These are phyloP conservation scores for Pythium coloratum DNA, from an alignment of 352 stramenopile genomes.

Conservation along the genomic window DNA sequence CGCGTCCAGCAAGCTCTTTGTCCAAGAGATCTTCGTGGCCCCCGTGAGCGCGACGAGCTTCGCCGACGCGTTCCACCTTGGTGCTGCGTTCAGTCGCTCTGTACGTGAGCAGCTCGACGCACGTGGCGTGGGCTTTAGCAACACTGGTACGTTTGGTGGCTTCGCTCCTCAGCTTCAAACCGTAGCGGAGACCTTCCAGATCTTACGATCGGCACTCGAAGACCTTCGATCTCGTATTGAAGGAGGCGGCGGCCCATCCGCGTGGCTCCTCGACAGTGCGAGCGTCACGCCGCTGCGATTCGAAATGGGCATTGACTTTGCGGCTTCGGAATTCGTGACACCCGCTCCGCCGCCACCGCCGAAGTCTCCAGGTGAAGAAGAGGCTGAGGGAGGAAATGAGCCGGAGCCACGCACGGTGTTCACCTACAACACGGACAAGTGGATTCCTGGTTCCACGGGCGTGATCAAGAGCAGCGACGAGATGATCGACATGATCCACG, in stretches of 20 bases:
- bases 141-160: constrained; percentile 56
- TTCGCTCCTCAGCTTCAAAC: constrained; percentile 64
- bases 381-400: background rate
- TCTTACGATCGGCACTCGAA: constrained; percentile 52
- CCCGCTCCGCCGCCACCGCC: background rate
- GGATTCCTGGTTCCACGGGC: constrained; percentile 47
- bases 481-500: constrained; percentile 55
- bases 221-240: constrained; percentile 32
- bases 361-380: constrained; percentile 13
- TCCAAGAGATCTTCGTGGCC: constrained; percentile 59
- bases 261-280: constrained; percentile 27
- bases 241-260: constrained; percentile 31
- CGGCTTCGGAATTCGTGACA: constrained; percentile 56
- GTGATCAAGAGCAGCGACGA: constrained; percentile 61
- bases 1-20: constrained; percentile 68
- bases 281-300: constrained; percentile 45
- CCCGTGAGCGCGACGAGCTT: constrained; percentile 60
- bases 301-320: constrained; percentile 67
- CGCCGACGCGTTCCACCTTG: constrained; percentile 59
- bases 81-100: constrained; percentile 43
- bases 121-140: constrained; percentile 58
- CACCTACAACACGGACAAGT: constrained; percentile 74
- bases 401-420: constrained; percentile 16
- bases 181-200: constrained; percentile 58
- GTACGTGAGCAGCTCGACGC: constrained; percentile 47